phyloP scores from a whole-genome alignment of 108 stramenopile genomes.

The Skeletonema potamos region DNA sequence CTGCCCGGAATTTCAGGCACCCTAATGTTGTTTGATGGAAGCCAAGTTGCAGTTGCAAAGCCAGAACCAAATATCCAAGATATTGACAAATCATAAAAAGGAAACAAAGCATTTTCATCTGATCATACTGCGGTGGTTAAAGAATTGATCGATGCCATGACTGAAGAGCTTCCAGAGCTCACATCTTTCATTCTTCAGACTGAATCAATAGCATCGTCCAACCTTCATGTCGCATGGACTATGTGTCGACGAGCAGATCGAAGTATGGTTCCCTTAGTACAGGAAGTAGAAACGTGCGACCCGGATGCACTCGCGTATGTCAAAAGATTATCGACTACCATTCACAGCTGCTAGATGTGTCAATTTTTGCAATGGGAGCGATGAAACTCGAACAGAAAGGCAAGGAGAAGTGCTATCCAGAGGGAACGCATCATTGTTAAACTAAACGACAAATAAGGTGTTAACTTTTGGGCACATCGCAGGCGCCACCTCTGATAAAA shows the following conservation, averaged over 20 bases:
- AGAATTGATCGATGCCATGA: constrained; percentile 82
- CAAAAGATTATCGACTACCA: constrained; percentile 86
- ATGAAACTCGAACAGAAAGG: constrained; percentile 68
- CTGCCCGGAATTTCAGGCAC: too few relatives aligned
- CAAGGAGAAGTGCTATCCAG: neutral
- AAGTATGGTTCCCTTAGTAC: constrained; percentile 52
- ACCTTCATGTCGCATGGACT: constrained; percentile 76
- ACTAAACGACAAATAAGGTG: neutral
- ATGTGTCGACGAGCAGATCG: constrained; percentile 89
- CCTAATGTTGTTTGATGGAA: constrained; percentile 87
- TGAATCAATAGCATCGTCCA: constrained; percentile 57
- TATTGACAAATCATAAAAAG: neutral
- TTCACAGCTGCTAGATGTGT: constrained; percentile 80
- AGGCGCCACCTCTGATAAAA: neutral
- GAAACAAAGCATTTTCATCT: constrained; percentile 50
- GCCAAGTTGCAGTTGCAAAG: constrained; percentile 78
- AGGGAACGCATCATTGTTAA: neutral
- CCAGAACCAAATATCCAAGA: constrained; percentile 27
- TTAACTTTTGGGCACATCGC: too few relatives aligned
- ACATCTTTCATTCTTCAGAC: constrained; percentile 82
- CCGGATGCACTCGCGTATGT: constrained; percentile 71
- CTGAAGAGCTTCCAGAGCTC: constrained; percentile 78
- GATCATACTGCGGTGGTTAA: constrained; percentile 66
- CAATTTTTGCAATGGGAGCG: constrained; percentile 62
- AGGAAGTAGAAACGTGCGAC: constrained; percentile 53